Percentiles rank a stretch among this genome's conserved stretches.
These are phyloP conservation scores for Leishmania aethiopica DNA, from an alignment of 208 protist species.

Conservation along the genomic window DNA sequence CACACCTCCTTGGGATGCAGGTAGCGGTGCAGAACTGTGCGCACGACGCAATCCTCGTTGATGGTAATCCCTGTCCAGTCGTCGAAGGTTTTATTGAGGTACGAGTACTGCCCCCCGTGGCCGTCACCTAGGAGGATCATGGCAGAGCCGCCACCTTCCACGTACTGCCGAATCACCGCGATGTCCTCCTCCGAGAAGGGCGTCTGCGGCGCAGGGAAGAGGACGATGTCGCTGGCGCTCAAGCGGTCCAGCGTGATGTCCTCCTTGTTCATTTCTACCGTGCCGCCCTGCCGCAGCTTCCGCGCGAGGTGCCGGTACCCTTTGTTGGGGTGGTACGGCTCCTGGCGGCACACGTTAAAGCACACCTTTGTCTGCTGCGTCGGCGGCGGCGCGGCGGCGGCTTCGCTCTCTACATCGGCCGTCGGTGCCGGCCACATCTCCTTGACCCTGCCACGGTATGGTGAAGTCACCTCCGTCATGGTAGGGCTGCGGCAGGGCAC, in stretches of 20 bases:
- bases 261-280: slow-evolving; percentile 91
- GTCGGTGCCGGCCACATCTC: slow-evolving; percentile 6
- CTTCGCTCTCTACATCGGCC: slow-evolving; percentile 6
- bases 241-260: slow-evolving; percentile 85
- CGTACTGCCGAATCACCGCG: slow-evolving; percentile 77
- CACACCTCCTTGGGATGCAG: slow-evolving; percentile 96
- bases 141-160: slow-evolving; percentile 91
- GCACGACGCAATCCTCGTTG: slow-evolving; percentile 95
- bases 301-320: slow-evolving; percentile 86
- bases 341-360: slow-evolving; percentile 92
- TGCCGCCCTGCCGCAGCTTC: slow-evolving; percentile 75
- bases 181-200: slow-evolving; percentile 81
- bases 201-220: slow-evolving; percentile 84
- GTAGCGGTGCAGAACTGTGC: slow-evolving; percentile 96
- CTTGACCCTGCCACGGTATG: slow-evolving; percentile 1
- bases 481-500: neutral
- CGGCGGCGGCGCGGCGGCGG: neutral
- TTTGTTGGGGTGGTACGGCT: slow-evolving; percentile 88
- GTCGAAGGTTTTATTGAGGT: slow-evolving; percentile 78
- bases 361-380: slow-evolving; percentile 60
- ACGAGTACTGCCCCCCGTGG: slow-evolving; percentile 85
- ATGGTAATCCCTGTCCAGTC: slow-evolving; percentile 93
- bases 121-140: slow-evolving; percentile 93
- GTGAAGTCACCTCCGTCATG: slow-evolving; percentile 33
- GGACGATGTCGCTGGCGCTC: slow-evolving; percentile 65